Evolutionary conservation across 1,284 basidiomycete genomes (phyloP).

Genomic region (Ceratobasidium sp.): DNA sequence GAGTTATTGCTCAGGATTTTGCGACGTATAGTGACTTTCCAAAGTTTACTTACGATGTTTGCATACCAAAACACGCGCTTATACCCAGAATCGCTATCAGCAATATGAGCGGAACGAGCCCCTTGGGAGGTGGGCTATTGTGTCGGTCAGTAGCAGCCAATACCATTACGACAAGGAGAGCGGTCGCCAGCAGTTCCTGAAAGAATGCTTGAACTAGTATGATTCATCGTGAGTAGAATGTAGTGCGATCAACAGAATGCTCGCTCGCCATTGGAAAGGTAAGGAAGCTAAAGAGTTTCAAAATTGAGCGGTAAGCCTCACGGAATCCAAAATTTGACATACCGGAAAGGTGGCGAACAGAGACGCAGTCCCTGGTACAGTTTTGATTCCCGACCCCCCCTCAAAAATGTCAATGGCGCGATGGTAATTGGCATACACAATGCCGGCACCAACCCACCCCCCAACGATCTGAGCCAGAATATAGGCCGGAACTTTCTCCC

Average conservation of each 20-base stretch:
- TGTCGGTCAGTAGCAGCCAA: slow-evolving; percentile 6
- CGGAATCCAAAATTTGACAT: slow-evolving; percentile 53
- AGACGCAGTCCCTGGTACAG: slow-evolving; percentile 66
- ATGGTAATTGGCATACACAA: slow-evolving; percentile 81
- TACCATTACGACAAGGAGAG: slow-evolving; percentile 2
- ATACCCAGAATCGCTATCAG: neutral
- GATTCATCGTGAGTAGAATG: neutral
- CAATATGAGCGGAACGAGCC: slow-evolving; percentile 4
- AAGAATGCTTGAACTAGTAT: neutral
- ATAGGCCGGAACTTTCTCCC: slow-evolving; percentile 75
- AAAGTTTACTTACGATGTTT: slow-evolving; percentile 6
- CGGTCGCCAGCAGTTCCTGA: neutral
- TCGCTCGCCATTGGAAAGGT: slow-evolving; percentile 9
- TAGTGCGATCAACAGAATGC: neutral
- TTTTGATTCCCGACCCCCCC: slow-evolving; percentile 68
- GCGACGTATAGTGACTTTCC: neutral
- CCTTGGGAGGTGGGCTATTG: neutral
- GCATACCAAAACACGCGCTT: slow-evolving; percentile 7
- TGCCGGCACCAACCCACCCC: slow-evolving; percentile 71
- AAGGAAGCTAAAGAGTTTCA: neutral
- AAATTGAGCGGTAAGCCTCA: slow-evolving; percentile 2
- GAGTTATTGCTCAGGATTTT: neutral
- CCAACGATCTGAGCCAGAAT: slow-evolving; percentile 79
- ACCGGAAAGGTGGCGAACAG: slow-evolving; percentile 80
- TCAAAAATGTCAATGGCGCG: slow-evolving; percentile 77